phyloP scores from a whole-genome alignment of 2,329 filamentous ascomycete genomes.

The Pestalotiopsis sp. region DNA sequence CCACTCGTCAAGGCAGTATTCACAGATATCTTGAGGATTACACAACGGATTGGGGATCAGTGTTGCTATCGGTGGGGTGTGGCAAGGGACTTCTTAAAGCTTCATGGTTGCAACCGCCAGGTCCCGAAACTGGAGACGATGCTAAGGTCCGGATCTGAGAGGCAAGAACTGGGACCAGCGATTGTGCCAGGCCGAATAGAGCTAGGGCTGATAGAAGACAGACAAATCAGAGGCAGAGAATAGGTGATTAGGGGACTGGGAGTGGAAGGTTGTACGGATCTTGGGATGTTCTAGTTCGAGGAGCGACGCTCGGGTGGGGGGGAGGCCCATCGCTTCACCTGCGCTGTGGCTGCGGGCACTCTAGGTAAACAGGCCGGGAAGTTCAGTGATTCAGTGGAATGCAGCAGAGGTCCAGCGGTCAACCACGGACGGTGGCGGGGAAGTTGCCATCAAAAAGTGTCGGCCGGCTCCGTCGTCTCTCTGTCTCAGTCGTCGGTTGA shows the following conservation, averaged over 20 bases:
- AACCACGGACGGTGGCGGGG: slow-evolving; percentile 6
- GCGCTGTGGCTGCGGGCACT: not conserved
- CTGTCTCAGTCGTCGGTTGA: not conserved
- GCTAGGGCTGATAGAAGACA: not conserved
- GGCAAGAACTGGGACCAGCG: not conserved
- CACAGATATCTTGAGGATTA: slow-evolving; percentile 1
- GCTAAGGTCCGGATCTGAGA: not conserved
- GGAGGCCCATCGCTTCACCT: not conserved
- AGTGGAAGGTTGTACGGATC: slow-evolving; percentile 2
- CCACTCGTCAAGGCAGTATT: not conserved
- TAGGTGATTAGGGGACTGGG: not conserved
- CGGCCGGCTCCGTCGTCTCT: slow-evolving; percentile 11
- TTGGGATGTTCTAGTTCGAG: not conserved
- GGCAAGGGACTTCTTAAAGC: slow-evolving; percentile 6
- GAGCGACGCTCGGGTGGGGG: not conserved
- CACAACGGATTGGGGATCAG: not conserved
- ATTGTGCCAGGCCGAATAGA: not conserved
- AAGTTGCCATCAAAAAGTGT: not conserved
- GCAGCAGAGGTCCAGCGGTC: not conserved
- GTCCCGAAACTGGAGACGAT: slow-evolving; percentile 7
- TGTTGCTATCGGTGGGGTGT: slow-evolving; percentile 11
- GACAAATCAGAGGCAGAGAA: slow-evolving; percentile 6
- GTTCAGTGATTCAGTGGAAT: not conserved
- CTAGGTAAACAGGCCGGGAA: not conserved
- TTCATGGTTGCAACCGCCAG: slow-evolving; percentile 9